These are phyloP conservation scores for Alternaria viburni DNA, from an alignment of 2,329 filamentous ascomycete genomes.

Conservation along the genomic window DNA sequence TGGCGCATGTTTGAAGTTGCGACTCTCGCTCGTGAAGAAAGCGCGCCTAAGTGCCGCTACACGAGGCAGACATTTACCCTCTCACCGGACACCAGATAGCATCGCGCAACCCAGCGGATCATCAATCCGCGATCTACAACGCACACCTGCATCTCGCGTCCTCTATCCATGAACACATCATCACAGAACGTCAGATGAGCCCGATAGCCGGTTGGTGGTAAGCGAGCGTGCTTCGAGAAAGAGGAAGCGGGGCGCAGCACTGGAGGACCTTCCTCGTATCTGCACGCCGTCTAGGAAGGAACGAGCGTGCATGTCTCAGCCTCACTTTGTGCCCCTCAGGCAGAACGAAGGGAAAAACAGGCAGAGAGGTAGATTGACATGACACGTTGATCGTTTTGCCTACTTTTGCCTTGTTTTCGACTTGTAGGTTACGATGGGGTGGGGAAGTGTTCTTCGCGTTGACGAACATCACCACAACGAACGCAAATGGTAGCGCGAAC, in stretches of 20 bases:
- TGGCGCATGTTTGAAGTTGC: not conserved
- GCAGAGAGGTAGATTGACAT: not conserved
- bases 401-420: not conserved
- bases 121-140: not conserved
- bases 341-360: not conserved
- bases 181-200: not conserved
- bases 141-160: not conserved
- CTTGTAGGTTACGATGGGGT: not conserved
- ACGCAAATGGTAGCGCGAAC: not conserved
- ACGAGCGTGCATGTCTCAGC: not conserved
- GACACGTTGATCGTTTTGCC: not conserved
- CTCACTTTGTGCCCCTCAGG: not conserved
- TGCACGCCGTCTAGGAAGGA: constrained; percentile 1
- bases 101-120: not conserved
- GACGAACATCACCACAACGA: not conserved
- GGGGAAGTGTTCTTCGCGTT: not conserved
- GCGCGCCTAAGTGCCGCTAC: not conserved
- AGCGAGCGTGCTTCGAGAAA: not conserved
- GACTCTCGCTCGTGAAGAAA: not conserved
- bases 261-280: constrained; percentile 1
- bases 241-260: not conserved
- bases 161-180: not conserved
- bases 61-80: constrained; percentile 2
- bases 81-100: not conserved
- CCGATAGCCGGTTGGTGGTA: not conserved